Evolutionary conservation across 1,139 yeast genomes (phyloP), one percentile per base, ranked within the genome.

Genomic region (Pichia sp.): DNA sequence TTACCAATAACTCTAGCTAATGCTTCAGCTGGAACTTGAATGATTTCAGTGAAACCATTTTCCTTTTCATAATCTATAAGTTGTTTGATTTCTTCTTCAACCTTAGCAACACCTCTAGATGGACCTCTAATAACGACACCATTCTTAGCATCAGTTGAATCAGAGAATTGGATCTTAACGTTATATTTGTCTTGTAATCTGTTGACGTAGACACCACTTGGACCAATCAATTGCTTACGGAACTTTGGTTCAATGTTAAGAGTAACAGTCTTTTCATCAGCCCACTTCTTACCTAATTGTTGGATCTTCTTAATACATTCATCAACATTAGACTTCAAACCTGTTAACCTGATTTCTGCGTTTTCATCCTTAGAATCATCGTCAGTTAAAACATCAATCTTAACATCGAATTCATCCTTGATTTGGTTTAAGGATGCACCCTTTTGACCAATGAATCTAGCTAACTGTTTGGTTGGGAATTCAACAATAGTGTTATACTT

Each of bases 1-100:
- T 85, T 88, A 61, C 99, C 99, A 64, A 94, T 90, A 49, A 94
- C 83, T 63, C 91, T 77, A 17, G 97, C 76, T 53, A 91, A 76
- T 20, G 91, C 85, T 56, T 76, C 79, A 38, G 75, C 67, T 39
- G 97, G 95, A 47, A 94, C 83, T 44, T 71, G 67, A 45, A 93
- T 62, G 19, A 71, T 68, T 58, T 81, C 76, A 52, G 79, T 76
- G 68, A 81, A 80, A 24, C 96, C 93, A 63, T 91, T 89, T 59
- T 88, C 96, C 62, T 79, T 83, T 67, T 91, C 98, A 67, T 85
- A 94, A 59, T 85, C 85, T 58, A 87, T 75, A 56, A 94, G 76
- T 52, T 90, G 97, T 60, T 77, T 75, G 62, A 94, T 72, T 72
- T 94, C 99, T 56, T 84, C 93, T 65, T 82, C 82, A 38, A 96